These are phyloP conservation scores for Tubosaeta sp. DNA, from an alignment of 768 basidiomycete genomes.

Conservation along the genomic window DNA sequence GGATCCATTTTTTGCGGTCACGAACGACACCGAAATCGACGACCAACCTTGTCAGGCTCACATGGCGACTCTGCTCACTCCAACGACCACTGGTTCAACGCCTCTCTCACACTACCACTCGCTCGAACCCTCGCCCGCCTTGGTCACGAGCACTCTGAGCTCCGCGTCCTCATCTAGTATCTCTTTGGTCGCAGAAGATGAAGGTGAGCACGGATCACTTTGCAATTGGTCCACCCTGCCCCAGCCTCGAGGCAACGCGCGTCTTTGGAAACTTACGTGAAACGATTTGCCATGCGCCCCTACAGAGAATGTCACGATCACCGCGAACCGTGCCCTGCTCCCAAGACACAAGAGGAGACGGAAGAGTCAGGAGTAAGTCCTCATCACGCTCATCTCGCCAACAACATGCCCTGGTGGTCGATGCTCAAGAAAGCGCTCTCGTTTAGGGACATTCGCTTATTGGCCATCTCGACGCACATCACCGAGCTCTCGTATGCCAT, in stretches of 20 bases:
- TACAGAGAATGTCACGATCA: conserved; percentile 73
- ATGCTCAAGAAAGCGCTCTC: conserved; percentile 24
- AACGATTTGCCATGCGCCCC: conserved; percentile 25
- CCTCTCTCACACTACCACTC: conserved; percentile 33
- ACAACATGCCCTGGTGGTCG: conserved; percentile 26
- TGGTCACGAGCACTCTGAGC: conserved; percentile 17
- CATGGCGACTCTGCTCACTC: conserved; percentile 26
- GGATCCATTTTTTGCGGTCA: conserved; percentile 36
- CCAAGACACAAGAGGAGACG: conserved; percentile 46
- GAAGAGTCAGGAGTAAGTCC: conserved; percentile 66
- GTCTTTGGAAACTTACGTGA: conserved; percentile 32
- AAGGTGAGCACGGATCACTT: conserved; percentile 45
- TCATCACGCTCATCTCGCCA: conserved; percentile 7
- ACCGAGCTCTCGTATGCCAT: conserved; percentile 84
- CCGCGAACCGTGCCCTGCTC: conserved; percentile 42
- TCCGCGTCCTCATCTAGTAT: conserved; percentile 43
- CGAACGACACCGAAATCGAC: conserved; percentile 9
- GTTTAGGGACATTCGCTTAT: conserved; percentile 64
- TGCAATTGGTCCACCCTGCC: conserved; percentile 3
- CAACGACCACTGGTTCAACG: conserved; percentile 26
- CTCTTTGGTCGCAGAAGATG: conserved; percentile 55
- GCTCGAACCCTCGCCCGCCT: conserved; percentile 27
- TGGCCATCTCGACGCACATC: conserved; percentile 80
- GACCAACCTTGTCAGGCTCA: neutral
- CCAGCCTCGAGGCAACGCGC: conserved; percentile 21